phyloP scores from a whole-genome alignment of 75 land plant genomes.

The Pinus taeda region DNA sequence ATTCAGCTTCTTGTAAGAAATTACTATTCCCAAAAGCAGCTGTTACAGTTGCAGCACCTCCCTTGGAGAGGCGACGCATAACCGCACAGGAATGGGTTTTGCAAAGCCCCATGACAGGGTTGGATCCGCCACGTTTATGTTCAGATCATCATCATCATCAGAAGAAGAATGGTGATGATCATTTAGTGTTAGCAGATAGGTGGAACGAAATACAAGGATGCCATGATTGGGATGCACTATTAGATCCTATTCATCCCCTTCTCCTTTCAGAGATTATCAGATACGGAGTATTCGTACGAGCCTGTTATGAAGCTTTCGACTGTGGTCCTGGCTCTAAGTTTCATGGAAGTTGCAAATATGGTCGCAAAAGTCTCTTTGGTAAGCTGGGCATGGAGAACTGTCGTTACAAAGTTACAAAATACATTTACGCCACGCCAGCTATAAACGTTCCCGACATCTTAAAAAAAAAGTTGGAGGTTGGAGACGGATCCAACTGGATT shows the following conservation, averaged over 20 bases:
- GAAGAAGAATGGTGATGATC: too few relatives aligned
- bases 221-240: conserved; percentile 57
- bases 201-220: conserved; percentile 68
- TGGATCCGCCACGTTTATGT: too few relatives aligned
- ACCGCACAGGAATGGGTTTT: too few relatives aligned
- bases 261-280: conserved; percentile 59
- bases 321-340: conserved; percentile 49
- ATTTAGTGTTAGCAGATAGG: not conserved
- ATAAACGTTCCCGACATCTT: conserved; percentile 60
- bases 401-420: conserved; percentile 64
- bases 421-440: conserved; percentile 72
- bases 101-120: too few relatives aligned
- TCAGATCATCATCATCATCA: too few relatives aligned
- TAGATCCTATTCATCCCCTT: conserved; percentile 30
- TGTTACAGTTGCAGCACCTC: too few relatives aligned
- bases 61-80: too few relatives aligned
- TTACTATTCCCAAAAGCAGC: too few relatives aligned
- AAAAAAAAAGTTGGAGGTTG: conserved; percentile 12
- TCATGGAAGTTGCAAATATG: conserved; percentile 58
- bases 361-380: conserved; percentile 21
- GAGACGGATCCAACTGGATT: conserved; percentile 54
- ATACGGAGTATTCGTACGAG: conserved; percentile 63
- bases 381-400: conserved; percentile 33
- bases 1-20: too few relatives aligned
- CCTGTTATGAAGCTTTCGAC: conserved; percentile 63